Percentiles rank a stretch among this genome's conserved stretches.
phyloP scores from a whole-genome alignment of 1,284 basidiomycete species.

The Pseudozyma flocculosa region DNA sequence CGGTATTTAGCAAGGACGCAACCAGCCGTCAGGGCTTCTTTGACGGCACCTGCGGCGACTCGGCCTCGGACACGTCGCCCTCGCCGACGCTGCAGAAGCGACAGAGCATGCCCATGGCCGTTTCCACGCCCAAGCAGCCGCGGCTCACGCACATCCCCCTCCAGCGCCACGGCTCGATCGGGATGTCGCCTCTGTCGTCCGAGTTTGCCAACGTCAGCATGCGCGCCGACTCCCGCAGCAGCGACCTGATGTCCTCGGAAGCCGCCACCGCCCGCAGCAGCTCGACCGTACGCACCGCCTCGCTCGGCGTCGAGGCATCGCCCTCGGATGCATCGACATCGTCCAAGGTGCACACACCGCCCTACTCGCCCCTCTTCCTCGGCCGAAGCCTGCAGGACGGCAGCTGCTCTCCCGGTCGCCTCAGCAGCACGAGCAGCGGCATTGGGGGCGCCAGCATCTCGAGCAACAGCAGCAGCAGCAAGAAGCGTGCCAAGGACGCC shows the following conservation, averaged over 20 bases:
- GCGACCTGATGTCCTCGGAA: slow-evolving; percentile 16
- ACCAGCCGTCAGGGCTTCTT: slow-evolving; percentile 1
- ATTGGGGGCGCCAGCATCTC: slow-evolving; percentile 9
- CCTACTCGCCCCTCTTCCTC: slow-evolving; percentile 34
- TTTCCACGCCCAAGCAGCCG: slow-evolving; percentile 15
- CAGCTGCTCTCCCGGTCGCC: slow-evolving; percentile 13
- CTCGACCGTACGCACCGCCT: slow-evolving; percentile 9
- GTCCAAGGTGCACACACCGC: slow-evolving; percentile 29
- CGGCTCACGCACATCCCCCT: slow-evolving; percentile 20
- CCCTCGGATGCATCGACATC: neutral
- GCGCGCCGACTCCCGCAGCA: slow-evolving; percentile 32
- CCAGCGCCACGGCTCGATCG: slow-evolving; percentile 34
- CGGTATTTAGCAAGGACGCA: slow-evolving; percentile 23
- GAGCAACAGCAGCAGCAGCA: slow-evolving; percentile 27
- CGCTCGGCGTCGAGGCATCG: slow-evolving; percentile 15
- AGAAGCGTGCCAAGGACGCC: slow-evolving; percentile 26
- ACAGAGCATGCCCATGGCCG: slow-evolving; percentile 10
- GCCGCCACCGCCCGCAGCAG: slow-evolving; percentile 10
- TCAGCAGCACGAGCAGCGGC: slow-evolving; percentile 29
- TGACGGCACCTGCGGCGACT: neutral
- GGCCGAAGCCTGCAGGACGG: slow-evolving; percentile 23
- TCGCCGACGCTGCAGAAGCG: slow-evolving; percentile 4
- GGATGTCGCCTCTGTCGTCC: slow-evolving; percentile 41
- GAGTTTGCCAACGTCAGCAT: slow-evolving; percentile 44
- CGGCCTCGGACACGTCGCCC: slow-evolving; percentile 3